A percentile compares a stretch with the other conserved stretches of the same genome.
Conservation (phyloP, 129 eudicot species). For the Oenanthe sinensis region DNA sequence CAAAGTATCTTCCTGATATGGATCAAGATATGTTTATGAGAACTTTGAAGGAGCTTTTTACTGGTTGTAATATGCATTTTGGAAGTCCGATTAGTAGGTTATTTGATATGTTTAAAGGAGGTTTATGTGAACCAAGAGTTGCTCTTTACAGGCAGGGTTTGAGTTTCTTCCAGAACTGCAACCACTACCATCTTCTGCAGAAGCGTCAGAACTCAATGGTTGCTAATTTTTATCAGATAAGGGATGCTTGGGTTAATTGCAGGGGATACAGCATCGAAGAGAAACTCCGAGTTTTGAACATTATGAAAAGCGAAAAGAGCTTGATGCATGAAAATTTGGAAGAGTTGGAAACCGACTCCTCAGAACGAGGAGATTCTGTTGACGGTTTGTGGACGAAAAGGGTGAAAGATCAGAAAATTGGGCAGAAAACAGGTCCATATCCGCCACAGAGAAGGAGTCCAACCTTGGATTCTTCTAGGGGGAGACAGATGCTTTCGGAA, state of each 20-base stretch:
- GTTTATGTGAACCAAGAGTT: conserved; percentile 92
- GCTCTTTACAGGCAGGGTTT: conserved; percentile 80
- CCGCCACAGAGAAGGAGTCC: conserved; percentile 31
- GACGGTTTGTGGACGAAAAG: conserved; percentile 62
- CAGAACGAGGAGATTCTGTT: conserved; percentile 63
- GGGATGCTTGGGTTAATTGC: conserved; percentile 84
- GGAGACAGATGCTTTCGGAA: conserved; percentile 32
- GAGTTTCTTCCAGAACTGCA: conserved; percentile 55
- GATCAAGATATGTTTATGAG: conserved; percentile 78
- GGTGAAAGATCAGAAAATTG: conserved; percentile 40
- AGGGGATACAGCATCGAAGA: conserved; percentile 93
- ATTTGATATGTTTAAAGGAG: conserved; percentile 84
- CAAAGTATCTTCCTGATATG: conserved; percentile 89
- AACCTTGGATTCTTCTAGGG: conserved; percentile 34
- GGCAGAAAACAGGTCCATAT: conserved; percentile 36
- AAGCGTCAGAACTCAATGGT: conserved; percentile 81
- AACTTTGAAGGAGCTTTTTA: conserved; percentile 80
- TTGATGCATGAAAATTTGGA: conserved; percentile 78
- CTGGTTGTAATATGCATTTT: conserved; percentile 71
- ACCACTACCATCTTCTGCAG: conserved; percentile 58
- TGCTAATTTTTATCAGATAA: conserved; percentile 52
- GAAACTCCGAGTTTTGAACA: conserved; percentile 79
- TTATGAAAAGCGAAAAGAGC: conserved; percentile 77
- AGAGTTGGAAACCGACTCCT: conserved; percentile 59
- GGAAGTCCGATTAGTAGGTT: conserved; percentile 66